Conservation (phyloP, 192 early-diverging fungal species). For the Podila minutissima region DNA sequence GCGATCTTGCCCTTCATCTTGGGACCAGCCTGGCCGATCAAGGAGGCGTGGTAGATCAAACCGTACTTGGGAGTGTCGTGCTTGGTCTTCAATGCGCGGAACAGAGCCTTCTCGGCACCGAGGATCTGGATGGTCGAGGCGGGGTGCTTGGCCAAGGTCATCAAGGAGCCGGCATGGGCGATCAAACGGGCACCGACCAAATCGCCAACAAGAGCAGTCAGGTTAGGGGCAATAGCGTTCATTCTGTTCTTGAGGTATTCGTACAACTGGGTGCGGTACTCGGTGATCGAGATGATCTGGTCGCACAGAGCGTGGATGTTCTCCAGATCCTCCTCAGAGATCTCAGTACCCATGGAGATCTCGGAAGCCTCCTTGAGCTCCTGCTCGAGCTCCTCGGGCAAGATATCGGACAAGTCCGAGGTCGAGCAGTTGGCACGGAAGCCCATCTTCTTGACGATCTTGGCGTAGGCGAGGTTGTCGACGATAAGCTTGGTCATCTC, state of each 20-base stretch:
- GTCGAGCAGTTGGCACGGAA: slow-evolving; percentile 85
- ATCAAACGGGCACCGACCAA: slow-evolving; percentile 98
- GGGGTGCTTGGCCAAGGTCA: slow-evolving; percentile 98
- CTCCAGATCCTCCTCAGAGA: slow-evolving; percentile 95
- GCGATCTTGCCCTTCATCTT: slow-evolving; percentile 99
- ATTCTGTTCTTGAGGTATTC: slow-evolving; percentile 99
- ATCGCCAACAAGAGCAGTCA: slow-evolving; percentile 96
- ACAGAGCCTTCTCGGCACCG: slow-evolving; percentile 99
- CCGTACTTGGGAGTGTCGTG: slow-evolving; percentile 99
- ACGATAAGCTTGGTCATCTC: slow-evolving; percentile 97
- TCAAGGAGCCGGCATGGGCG: slow-evolving; percentile 95
- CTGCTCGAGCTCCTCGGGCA: slow-evolving; percentile 92
- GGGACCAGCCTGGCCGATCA: slow-evolving; percentile 95
- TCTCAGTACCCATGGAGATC: slow-evolving; percentile 99
- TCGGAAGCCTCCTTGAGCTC: slow-evolving; percentile 98
- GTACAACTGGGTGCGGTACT: slow-evolving; percentile 95
- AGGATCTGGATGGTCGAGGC: slow-evolving; percentile 99
- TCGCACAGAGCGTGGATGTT: slow-evolving; percentile 95
- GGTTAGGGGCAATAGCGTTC: slow-evolving; percentile 88
- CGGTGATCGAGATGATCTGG: slow-evolving; percentile 95
- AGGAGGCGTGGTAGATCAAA: slow-evolving; percentile 96
- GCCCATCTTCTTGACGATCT: slow-evolving; percentile 89
- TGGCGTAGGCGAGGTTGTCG: slow-evolving; percentile 95
- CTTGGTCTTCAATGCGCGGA: slow-evolving; percentile 99
- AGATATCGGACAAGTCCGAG: slow-evolving; percentile 82